Evolutionary conservation across 2,329 filamentous ascomycete species (phyloP).

Genomic region (Penicillium thymicola): DNA sequence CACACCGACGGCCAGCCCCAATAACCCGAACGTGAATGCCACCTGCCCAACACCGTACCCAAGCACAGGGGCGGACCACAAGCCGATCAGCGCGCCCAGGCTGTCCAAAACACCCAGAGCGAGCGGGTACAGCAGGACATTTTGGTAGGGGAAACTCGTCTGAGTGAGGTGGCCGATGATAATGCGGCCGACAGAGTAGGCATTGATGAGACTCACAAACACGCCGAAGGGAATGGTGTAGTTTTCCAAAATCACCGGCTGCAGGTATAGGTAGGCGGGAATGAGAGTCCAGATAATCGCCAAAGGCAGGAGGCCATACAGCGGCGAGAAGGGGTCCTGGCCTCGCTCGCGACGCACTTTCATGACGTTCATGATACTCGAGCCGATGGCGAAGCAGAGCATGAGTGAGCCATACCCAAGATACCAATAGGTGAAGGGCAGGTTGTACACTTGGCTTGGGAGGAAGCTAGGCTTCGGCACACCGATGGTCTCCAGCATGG

Average conservation of each 20-base stretch:
- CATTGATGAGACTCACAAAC: conserved; percentile 86
- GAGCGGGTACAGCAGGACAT: conserved; percentile 77
- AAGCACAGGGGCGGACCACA: conserved; percentile 67
- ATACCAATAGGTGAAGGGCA: conserved; percentile 90
- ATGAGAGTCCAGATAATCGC: conserved; percentile 74
- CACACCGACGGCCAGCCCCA: conserved; percentile 81
- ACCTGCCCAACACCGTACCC: conserved; percentile 81
- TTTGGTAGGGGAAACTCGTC: conserved; percentile 83
- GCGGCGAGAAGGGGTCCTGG: conserved; percentile 62
- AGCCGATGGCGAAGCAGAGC: conserved; percentile 76
- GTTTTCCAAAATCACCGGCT: conserved; percentile 75
- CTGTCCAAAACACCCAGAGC: conserved; percentile 76
- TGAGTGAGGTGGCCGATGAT: conserved; percentile 92
- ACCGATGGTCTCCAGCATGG: conserved; percentile 69
- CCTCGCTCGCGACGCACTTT: conserved; percentile 70
- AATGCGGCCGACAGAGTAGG: conserved; percentile 92
- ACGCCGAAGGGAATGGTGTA: conserved; percentile 87
- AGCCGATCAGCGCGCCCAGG: conserved; percentile 64
- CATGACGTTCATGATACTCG: conserved; percentile 76
- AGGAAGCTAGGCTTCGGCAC: conserved; percentile 63
- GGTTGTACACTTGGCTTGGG: conserved; percentile 67
- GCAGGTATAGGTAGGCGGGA: conserved; percentile 74
- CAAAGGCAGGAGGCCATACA: conserved; percentile 81
- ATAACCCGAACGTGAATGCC: conserved; percentile 82
- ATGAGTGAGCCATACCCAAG: conserved; percentile 81